Evolutionary conservation across 2,329 filamentous ascomycete species (phyloP).

Genomic region (Esteya vermicola): DNA sequence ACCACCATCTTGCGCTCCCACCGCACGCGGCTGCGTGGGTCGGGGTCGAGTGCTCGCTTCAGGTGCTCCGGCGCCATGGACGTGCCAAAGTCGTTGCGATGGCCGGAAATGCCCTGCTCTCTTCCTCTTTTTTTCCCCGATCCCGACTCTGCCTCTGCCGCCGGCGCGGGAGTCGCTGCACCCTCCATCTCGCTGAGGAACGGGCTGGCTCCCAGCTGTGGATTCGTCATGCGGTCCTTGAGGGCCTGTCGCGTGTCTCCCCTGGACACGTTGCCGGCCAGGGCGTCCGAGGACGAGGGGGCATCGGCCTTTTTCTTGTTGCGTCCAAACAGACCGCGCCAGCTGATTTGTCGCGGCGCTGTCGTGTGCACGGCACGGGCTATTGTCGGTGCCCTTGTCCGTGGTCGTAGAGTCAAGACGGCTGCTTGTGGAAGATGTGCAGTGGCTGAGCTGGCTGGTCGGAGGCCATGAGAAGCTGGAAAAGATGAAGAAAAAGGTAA

Average conservation of each 20-base stretch:
- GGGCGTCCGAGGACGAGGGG: conserved; percentile 5
- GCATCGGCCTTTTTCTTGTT: conserved; percentile 14
- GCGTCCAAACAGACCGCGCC: conserved; percentile 11
- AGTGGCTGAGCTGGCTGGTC: too few species aligned
- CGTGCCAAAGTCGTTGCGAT: conserved; percentile 11
- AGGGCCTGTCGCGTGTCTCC: conserved; percentile 22
- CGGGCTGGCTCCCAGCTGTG: conserved; percentile 33
- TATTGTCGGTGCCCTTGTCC: not conserved
- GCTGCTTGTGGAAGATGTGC: too few species aligned
- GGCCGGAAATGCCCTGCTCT: not conserved
- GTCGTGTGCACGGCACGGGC: conserved; percentile 8
- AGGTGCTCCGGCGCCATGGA: conserved; percentile 35
- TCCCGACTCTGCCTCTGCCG: not conserved
- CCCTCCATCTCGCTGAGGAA: conserved; percentile 42
- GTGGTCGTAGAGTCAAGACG: not conserved
- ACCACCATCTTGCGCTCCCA: conserved; percentile 82
- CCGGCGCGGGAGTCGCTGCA: too few species aligned
- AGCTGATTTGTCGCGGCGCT: conserved; percentile 5
- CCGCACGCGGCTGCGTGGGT: conserved; percentile 52
- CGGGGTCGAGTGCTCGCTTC: conserved; percentile 57
- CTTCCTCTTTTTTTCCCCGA: not conserved
- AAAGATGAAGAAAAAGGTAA: not conserved
- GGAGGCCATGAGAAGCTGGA: conserved; percentile 11
- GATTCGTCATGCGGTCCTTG: conserved; percentile 28
- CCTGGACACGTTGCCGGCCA: conserved; percentile 13